Evolutionary conservation across 1,284 basidiomycete species (phyloP).

Genomic region (Trametes hirsuta): DNA sequence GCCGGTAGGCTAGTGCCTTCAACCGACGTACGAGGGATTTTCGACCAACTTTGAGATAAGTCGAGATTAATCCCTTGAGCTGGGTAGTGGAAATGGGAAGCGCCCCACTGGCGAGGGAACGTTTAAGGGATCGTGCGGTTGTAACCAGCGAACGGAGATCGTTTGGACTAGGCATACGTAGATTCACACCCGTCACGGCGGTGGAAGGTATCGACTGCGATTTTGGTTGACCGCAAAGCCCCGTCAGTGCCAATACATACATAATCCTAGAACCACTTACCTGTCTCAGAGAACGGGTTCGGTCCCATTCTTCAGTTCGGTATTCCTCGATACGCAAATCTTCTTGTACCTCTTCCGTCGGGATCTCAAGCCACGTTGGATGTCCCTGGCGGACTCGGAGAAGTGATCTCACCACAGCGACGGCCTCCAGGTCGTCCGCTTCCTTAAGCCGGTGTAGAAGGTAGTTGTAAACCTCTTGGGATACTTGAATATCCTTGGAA

Average conservation of each 20-base stretch:
- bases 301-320: too few species aligned
- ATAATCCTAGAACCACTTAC: too few species aligned
- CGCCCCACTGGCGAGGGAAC: neutral
- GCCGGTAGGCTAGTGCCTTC: conserved; percentile 23
- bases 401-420: neutral
- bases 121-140: conserved; percentile 1
- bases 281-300: too few species aligned
- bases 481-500: conserved; percentile 14
- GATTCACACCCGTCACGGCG: too few species aligned
- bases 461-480: conserved; percentile 11
- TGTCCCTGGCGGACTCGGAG: too few species aligned
- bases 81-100: neutral
- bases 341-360: neutral
- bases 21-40: conserved; percentile 19
- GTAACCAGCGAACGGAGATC: neutral
- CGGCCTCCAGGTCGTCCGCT: neutral
- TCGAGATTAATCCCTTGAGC: conserved; percentile 1
- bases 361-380: neutral
- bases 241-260: too few species aligned
- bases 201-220: too few species aligned
- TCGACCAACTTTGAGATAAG: neutral
- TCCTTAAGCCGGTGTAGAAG: conserved; percentile 17
- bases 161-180: neutral
- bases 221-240: too few species aligned
- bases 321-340: too few species aligned